These are phyloP conservation scores for Pichia gijzeniarum DNA, from an alignment of 805 yeast genomes.

Conservation along the genomic window DNA sequence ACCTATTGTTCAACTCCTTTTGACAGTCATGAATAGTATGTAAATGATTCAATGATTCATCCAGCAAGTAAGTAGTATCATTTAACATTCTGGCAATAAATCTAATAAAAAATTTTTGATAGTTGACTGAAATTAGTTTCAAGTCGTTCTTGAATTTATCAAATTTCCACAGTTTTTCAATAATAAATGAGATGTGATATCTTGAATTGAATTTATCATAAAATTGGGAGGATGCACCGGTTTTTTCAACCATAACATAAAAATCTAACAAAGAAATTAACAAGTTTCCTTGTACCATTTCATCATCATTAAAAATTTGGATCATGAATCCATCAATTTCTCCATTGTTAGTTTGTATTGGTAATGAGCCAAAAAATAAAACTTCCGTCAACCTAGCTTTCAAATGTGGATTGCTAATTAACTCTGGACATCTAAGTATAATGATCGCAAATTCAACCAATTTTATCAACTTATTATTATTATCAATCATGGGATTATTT, in stretches of 20 bases:
- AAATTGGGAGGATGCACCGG: constrained; percentile 92
- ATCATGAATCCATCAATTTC: constrained; percentile 66
- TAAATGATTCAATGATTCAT: constrained; percentile 80
- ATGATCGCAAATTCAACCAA: constrained; percentile 69
- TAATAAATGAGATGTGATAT: constrained; percentile 74
- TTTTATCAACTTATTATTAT: constrained; percentile 43
- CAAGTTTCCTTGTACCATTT: constrained; percentile 55
- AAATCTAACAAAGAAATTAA: constrained; percentile 81
- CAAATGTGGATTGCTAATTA: constrained; percentile 88
- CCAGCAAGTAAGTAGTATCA: constrained; percentile 86
- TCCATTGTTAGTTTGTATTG: constrained; percentile 38
- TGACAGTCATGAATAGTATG: constrained; percentile 72
- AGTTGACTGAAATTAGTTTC: constrained; percentile 54
- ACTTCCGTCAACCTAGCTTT: constrained; percentile 80
- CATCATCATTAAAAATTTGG: constrained; percentile 55
- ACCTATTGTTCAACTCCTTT: constrained; percentile 50
- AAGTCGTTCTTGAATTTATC: constrained; percentile 64
- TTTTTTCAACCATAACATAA: constrained; percentile 91
- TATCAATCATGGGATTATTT: constrained; percentile 50
- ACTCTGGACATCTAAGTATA: constrained; percentile 75
- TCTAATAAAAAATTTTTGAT: constrained; percentile 81
- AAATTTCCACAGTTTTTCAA: constrained; percentile 78
- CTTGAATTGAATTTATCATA: constrained; percentile 93
- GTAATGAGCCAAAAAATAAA: constrained; percentile 66
- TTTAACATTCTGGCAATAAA: constrained; percentile 93